Evolutionary conservation across 2,329 filamentous ascomycete genomes (phyloP).

Genomic region (Aspergillus vadensis): DNA sequence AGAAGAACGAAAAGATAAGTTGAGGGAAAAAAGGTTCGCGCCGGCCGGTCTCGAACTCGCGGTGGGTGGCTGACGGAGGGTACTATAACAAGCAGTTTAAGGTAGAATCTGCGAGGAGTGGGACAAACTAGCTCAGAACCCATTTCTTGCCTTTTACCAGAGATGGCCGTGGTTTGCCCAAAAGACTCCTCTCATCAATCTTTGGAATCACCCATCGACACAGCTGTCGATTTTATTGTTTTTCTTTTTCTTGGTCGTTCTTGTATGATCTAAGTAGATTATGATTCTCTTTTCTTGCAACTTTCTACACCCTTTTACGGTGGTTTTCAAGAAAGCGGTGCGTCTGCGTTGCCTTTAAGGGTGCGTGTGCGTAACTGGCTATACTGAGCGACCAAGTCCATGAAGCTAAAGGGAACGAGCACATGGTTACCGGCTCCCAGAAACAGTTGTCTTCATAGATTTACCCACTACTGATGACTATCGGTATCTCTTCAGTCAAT

Average conservation of each 20-base stretch:
- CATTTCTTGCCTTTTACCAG: slow-evolving; percentile 80
- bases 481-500: no score
- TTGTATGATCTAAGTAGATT: background rate
- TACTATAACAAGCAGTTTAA: slow-evolving; percentile 16
- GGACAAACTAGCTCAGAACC: slow-evolving; percentile 70
- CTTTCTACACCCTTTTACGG: background rate
- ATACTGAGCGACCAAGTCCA: background rate
- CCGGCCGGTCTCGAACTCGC: slow-evolving; percentile 33
- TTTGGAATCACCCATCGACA: slow-evolving; percentile 56
- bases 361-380: background rate
- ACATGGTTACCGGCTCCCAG: background rate
- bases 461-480: background rate
- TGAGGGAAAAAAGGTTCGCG: slow-evolving; percentile 11
- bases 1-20: background rate
- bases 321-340: background rate
- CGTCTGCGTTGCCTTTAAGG: background rate
- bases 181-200: slow-evolving; percentile 60
- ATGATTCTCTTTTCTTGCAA: background rate
- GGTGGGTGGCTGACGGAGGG: background rate
- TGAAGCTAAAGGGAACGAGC: no score
- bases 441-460: background rate
- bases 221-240: slow-evolving; percentile 46
- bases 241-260: slow-evolving; percentile 24
- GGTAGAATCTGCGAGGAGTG: slow-evolving; percentile 55
- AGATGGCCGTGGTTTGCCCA: slow-evolving; percentile 70